Base-by-base conservation (phyloP, 176 grass and related monocot species). In the Zizania latifolia region DNA sequence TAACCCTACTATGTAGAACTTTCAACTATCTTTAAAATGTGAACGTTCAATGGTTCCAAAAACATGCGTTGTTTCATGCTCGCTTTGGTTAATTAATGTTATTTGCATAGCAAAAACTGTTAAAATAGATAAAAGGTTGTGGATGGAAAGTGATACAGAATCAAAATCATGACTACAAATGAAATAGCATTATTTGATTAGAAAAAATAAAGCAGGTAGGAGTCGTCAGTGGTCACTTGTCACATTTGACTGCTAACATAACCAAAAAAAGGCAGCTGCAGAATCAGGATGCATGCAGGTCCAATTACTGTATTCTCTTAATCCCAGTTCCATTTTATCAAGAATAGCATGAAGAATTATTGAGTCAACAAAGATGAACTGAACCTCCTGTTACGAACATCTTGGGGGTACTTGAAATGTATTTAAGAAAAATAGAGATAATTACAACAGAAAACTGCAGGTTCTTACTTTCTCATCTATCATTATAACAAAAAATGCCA, bases 401-500 rank as follows among this genome's bases (percentile, higher is more conserved):
- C 5, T 39, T 38, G 11, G 37, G 8, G 14, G 12, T 79, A 67
- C 30, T 39, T 51, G 58, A 54, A 62, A 27, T 83, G 3, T 41
- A 65, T 78, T 36, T 29, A 32, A 34, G 16, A 31, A 66, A 82
- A 83, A 22, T 4, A 87, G 68, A 61, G 14, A 74, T 36, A 73
- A 38, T 75, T 58, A 23, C 11, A 56, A 75, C 1, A 35, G 13
- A 62, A 54, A 37, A 79, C 5, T 11, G 34, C 26, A 22, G 16
- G 36, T 29, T 35, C 50, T 78, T 87, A 98, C 94, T 85, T 93
- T 87, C 76, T 99, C 95, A 62, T 99, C 87, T 84, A 94, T 86
- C 95, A 99, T 99, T 86, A 94, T 90, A 82, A 99, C 82, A 70
- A 91, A 94, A n/a, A 78, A 99, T 92, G 22, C 95, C 95, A 79